phyloP scores from a whole-genome alignment of 768 basidiomycete genomes.

The Polyporus arcularius region DNA sequence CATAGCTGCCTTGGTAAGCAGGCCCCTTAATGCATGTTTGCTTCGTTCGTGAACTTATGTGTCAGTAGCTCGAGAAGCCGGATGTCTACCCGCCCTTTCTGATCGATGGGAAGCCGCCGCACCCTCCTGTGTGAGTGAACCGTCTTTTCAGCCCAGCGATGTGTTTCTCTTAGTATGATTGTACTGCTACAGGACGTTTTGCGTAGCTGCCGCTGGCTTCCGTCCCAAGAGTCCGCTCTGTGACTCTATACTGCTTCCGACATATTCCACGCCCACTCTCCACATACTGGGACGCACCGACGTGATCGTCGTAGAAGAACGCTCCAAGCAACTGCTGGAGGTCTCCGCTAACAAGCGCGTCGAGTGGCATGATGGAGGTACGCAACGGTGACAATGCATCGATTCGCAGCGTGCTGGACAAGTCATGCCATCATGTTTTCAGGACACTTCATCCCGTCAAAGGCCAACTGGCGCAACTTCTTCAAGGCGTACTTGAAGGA shows the following conservation, averaged over 20 bases:
- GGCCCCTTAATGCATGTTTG: no score
- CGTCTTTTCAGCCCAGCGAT: neutral
- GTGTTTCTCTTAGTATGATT: no score
- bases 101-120: slow-evolving; percentile 61
- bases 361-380: slow-evolving; percentile 81
- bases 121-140: slow-evolving; percentile 69
- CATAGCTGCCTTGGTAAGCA: slow-evolving; percentile 64
- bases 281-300: slow-evolving; percentile 81
- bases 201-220: slow-evolving; percentile 77
- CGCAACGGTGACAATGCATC: slow-evolving; percentile 25
- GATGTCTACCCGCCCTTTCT: slow-evolving; percentile 58
- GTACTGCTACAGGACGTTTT: slow-evolving; percentile 50
- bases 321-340: slow-evolving; percentile 57
- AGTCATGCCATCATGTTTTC: neutral
- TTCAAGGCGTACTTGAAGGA: slow-evolving; percentile 64
- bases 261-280: slow-evolving; percentile 66
- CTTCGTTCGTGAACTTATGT: neutral
- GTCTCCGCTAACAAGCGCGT: slow-evolving; percentile 60
- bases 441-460: slow-evolving; percentile 87
- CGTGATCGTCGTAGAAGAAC: slow-evolving; percentile 70
- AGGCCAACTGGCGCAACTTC: slow-evolving; percentile 75
- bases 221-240: slow-evolving; percentile 47
- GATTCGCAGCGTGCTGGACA: neutral
- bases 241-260: slow-evolving; percentile 48
- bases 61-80: slow-evolving; percentile 53